Base-by-base conservation (phyloP, 192 early-diverging fungal species). In the Rhizophagus prolifer region DNA sequence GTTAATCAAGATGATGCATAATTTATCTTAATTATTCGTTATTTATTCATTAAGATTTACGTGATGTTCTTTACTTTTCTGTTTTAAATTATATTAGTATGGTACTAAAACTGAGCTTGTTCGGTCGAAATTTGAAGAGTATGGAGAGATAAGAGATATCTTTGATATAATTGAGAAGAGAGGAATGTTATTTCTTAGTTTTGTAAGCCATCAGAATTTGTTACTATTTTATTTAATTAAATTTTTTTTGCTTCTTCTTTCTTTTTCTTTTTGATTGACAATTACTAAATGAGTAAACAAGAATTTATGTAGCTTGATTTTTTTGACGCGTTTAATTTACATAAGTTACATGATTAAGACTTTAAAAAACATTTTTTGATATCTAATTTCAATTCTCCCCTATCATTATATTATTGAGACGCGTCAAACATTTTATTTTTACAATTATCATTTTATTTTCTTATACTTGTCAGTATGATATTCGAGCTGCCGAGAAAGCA, bases 161-260 rank as follows among this genome's bases (percentile, higher is more conserved):
- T 88, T 84, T 74, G 78, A 86, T 80, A 64, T 83, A n/a, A 88
- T 90, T 77, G 81, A 85, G 13, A 79, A 74, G 13, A 78, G 88
- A 67, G 89, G 89, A 30, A 83, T 90, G 78, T 80, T 84, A n/a
- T 90, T 90, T 75, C 80, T 90, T 54, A 86, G 82, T 65, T 90
- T 82, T 82, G 87, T 90, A 85, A 82, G 89, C 81, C 54, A 61
- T 23, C 50, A 54, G 36, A 4, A 54, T 54, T 54, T 54, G 16
- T 6, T 54, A 50, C 47, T 50, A 50, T 19, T 19, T 50, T 16
- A 47, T 50, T 50, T 50, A 5, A 38, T 38, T 38, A 38, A 38
- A 38, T 38, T 38, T 38, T 6, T 38, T 38, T 38, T 38, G 31
- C 31, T 8, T 38, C 7, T 38, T 38, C 36, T 38, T 38, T 38